phyloP scores from a whole-genome alignment of 768 basidiomycete species.

The Fomitopsis serialis region DNA sequence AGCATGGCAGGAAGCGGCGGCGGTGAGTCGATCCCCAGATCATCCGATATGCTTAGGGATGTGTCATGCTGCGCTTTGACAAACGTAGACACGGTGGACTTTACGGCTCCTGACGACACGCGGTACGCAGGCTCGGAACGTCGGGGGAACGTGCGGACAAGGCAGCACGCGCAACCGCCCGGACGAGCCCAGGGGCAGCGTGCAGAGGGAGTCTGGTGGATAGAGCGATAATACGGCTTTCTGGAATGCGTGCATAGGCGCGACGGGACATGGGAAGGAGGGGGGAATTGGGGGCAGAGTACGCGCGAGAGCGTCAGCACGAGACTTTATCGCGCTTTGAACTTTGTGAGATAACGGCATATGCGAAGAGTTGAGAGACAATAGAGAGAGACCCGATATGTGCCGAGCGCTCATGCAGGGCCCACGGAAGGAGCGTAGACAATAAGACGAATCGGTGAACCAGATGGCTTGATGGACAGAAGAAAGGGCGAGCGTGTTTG shows the following conservation, averaged over 20 bases:
- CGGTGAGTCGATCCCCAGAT: conserved; percentile 4
- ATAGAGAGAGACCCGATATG: conserved; percentile 15
- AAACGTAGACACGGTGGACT: neutral
- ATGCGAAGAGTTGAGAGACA: conserved; percentile 15
- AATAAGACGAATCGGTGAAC: conserved; percentile 18
- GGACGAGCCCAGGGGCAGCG: neutral
- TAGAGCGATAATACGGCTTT: neutral
- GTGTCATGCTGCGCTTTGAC: conserved; percentile 1
- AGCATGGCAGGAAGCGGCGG: neutral
- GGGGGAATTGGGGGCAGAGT: conserved; percentile 3
- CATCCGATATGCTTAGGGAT: conserved; percentile 5
- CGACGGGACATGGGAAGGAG: conserved; percentile 6
- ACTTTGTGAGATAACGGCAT: conserved; percentile 19
- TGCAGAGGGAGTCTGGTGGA: neutral
- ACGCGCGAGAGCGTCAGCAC: conserved; percentile 16
- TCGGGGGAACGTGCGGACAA: neutral
- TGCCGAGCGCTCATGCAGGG: conserved; percentile 17
- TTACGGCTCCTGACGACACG: neutral
- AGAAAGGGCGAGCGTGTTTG: conserved; percentile 16
- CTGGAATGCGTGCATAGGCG: neutral
- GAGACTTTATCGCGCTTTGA: conserved; percentile 17
- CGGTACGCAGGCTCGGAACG: neutral
- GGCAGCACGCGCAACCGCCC: neutral
- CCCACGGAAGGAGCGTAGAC: conserved; percentile 14
- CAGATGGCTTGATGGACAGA: conserved; percentile 12